Evolutionary conservation across 2,329 filamentous ascomycete species (phyloP).

Genomic region (Penicillium sp.): DNA sequence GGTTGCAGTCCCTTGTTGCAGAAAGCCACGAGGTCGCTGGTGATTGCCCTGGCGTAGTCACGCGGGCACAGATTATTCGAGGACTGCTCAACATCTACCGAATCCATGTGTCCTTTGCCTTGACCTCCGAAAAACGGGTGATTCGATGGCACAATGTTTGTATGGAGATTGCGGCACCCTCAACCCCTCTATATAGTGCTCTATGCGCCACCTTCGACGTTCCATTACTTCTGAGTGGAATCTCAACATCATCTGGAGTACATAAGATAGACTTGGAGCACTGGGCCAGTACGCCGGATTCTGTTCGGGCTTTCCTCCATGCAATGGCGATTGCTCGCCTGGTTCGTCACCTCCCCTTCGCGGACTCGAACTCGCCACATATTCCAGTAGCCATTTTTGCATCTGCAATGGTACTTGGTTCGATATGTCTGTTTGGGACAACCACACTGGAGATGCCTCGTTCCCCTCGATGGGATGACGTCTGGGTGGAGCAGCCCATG

Average conservation of each 20-base stretch:
- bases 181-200: constrained; percentile 18
- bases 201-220: constrained; percentile 16
- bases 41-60: not conserved
- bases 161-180: constrained; percentile 21
- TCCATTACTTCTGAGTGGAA: not conserved
- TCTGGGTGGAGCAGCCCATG: not conserved
- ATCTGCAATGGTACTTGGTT: not conserved
- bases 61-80: not conserved
- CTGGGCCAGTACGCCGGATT: constrained; percentile 18
- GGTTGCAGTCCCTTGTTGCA: constrained; percentile 1
- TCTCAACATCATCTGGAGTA: not conserved
- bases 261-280: not conserved
- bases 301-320: not conserved
- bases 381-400: not conserved
- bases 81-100: constrained; percentile 10
- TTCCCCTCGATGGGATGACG: not conserved
- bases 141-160: constrained; percentile 27
- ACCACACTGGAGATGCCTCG: not conserved
- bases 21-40: constrained; percentile 1
- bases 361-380: not conserved
- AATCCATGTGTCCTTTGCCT: constrained; percentile 8
- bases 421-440: not conserved
- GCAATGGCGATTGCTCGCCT: not conserved
- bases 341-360: not conserved
- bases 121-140: constrained; percentile 2